Base-by-base conservation (phyloP, 176 grass and related monocot species). In the Hsuehochloa calcarea region DNA sequence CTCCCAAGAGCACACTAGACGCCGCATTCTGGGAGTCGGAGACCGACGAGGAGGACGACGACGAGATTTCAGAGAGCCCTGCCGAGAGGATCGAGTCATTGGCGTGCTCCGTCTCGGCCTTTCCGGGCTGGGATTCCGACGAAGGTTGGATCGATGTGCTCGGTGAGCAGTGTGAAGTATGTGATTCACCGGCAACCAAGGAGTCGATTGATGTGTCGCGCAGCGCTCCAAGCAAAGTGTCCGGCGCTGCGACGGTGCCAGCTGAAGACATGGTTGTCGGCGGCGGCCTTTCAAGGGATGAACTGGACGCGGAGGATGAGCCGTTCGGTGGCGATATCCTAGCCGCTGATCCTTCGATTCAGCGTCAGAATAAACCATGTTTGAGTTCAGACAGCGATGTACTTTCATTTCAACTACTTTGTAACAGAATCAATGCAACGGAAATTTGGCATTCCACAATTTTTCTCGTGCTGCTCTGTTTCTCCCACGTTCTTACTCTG, bases 1-100 rank as follows among this genome's bases (percentile, higher is more conserved):
- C 94, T 1, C 94, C 94, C 4, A 96, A 87, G 67, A 96, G 94
- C 89, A 93, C 89, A 22, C 79, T 96, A 1, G 94, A 96, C 72
- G 77, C 84, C 59, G 68, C 60, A 63, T 85, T 93, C 82, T 93
- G 91, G 91, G 83, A 89, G 5, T 79, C 62, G 2, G 65, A 89
- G 38, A 64, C 82, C n/a, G 91, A 89, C 0, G 84, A 79, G 0
- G 88, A 93, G 3, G 77, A 81, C 7, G 88, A 47, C 1, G 62
- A 81, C 0, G 80, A 80, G 3, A 2, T 27, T 12, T 1, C 62
- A 0, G 34, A 3, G 61, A 74, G 16, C 15, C 50, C 70, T 3
- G 12, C 41, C 3, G 62, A 46, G 51, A 87, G 89, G 69, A 91
- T 91, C 69, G 84, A 80, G 81, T 74, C 85, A 1, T 14, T 91